Evolutionary conservation across 306 rosid species (phyloP).

Genomic region (Cucumis hystrix): DNA sequence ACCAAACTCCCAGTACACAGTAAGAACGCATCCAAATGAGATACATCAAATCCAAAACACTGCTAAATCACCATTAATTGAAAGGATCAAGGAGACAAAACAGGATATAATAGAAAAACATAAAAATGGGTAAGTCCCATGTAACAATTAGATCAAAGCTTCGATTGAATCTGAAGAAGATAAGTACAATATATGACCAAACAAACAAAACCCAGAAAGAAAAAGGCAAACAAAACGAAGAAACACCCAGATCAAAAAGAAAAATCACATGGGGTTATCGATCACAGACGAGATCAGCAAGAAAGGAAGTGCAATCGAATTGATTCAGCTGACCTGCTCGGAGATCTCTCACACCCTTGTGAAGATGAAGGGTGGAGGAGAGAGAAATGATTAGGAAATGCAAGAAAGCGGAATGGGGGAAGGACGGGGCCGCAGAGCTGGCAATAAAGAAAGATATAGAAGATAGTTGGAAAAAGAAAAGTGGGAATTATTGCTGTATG

Average conservation of each 20-base stretch:
- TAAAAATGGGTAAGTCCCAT: constrained; percentile 1
- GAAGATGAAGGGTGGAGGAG: constrained; percentile 3
- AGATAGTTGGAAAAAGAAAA: constrained; percentile 30
- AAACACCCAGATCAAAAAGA: neutral
- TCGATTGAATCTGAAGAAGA: constrained; percentile 7
- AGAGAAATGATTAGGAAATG: constrained; percentile 13
- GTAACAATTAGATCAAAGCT: constrained; percentile 25
- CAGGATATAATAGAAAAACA: neutral
- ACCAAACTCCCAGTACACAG: neutral
- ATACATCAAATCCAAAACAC: neutral
- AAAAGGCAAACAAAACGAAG: constrained; percentile 1
- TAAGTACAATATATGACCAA: neutral
- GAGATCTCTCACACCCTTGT: constrained; percentile 39
- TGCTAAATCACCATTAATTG: neutral
- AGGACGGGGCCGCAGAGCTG: constrained; percentile 67
- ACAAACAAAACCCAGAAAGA: constrained; percentile 21
- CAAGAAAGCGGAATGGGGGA: constrained; percentile 17
- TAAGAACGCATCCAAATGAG: neutral
- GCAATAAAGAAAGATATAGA: constrained; percentile 48
- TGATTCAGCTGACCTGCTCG: constrained; percentile 33
- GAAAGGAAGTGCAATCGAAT: constrained; percentile 6
- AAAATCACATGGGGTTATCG: neutral
- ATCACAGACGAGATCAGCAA: constrained; percentile 25
- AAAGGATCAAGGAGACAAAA: neutral
- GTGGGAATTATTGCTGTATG: constrained; percentile 65